A percentile compares a stretch with the other conserved stretches of the same genome.
Evolutionary conservation across 179 eudicot species (phyloP).

Genomic region (Silene noctiflora): DNA sequence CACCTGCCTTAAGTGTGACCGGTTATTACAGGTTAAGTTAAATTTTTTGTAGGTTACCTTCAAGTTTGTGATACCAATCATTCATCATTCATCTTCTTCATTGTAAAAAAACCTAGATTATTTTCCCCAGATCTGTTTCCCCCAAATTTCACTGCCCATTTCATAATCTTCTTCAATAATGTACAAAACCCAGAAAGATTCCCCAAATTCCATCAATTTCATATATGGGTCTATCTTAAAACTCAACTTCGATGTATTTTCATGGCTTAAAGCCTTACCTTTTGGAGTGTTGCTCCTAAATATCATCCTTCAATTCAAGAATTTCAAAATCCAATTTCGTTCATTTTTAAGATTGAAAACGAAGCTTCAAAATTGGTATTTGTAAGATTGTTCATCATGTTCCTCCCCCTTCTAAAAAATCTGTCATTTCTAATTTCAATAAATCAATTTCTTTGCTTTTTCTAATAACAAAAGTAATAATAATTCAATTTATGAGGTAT

Average conservation of each 20-base stretch:
- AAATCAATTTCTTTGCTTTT: conserved; percentile 41
- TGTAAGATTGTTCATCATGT: conserved; percentile 94
- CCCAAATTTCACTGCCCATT: conserved; percentile 25
- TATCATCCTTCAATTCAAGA: conserved; percentile 84
- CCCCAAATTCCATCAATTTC: neutral
- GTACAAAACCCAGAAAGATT: conserved; percentile 22
- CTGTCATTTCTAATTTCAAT: conserved; percentile 52
- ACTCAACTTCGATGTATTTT: conserved; percentile 51
- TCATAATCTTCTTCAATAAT: conserved; percentile 26
- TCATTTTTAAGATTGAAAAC: conserved; percentile 84
- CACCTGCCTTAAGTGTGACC: no score
- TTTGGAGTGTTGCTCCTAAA: conserved; percentile 80
- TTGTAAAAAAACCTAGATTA: neutral
- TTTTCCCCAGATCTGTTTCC: conserved; percentile 39
- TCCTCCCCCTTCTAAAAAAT: conserved; percentile 48
- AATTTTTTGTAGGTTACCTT: no score
- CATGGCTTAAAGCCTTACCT: conserved; percentile 93
- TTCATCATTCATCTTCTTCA: no score
- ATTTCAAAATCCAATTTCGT: conserved; percentile 89
- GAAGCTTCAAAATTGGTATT: conserved; percentile 85
- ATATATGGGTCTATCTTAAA: conserved; percentile 26
- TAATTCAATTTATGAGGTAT: neutral
- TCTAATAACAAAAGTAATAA: neutral
- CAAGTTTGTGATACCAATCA: no score
- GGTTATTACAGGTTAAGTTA: no score